Evolutionary conservation across 176 grass and related monocot species (phyloP), one percentile per base, ranked within the genome.

Genomic region (Phoenix dactylifera): DNA sequence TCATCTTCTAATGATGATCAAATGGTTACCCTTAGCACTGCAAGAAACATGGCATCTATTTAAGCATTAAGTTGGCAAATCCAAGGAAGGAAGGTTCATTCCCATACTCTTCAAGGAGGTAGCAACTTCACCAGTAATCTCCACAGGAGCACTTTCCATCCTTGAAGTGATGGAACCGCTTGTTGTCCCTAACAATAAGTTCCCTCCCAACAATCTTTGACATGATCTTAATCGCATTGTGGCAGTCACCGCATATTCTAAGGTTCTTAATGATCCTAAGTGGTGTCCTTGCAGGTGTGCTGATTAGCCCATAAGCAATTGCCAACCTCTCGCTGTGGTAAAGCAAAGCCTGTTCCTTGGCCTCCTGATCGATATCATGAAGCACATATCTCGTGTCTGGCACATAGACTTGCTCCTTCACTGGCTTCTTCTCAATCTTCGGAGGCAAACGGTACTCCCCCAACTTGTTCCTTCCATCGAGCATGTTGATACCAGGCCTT

Each of bases 151-250:
- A 94, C 52, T 94, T 88, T 1, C 89, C 89, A 24, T 88, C 84
- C 71, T 94, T 85, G 71, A 94, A 94, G 76, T 94, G 89, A 62
- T 94, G 89, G 59, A 94, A 94, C 56, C 89, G 71, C 71, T 94
- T 94, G 61, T 94, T 94, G 64, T 94, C 84, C 68, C 89, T 88
- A 16, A 88, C 89, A 16, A 88, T 94, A 51, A 94, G 85, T 60
- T 94, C 89, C 18, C 89, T 75, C 20, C 89, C 89, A 18, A 94
- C 89, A 49, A 94, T 94, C 65, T 80, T 94, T 6, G 89, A 94
- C 84, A 88, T 94, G 48, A 94, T 88, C 78, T 88, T 88, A 65
- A 94, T 94, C 2, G 89, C 89, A 66, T 94, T 94, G 68, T 94
- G 89, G 67, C 89, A 94, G 74, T 94, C 89, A 1, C 89, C 89